These are phyloP conservation scores for Aspergillus tamarii DNA, from an alignment of 2,329 filamentous ascomycete species.

Conservation along the genomic window DNA sequence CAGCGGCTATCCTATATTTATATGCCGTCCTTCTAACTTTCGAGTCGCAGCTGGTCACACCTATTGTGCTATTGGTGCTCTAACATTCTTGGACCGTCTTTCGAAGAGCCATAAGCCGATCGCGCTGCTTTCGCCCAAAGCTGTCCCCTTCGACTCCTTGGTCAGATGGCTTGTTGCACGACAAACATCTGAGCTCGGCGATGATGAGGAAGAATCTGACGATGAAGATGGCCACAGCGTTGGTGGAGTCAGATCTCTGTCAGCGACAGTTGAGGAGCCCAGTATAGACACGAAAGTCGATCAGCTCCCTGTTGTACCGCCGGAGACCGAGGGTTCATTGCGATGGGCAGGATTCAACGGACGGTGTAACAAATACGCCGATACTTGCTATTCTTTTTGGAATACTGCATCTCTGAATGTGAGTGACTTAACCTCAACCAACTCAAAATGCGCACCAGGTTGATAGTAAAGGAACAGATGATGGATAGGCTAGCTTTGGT, in stretches of 20 bases:
- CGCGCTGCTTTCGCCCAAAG: constrained; percentile 31
- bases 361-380: constrained; percentile 84
- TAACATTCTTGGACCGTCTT: constrained; percentile 73
- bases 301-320: constrained; percentile 30
- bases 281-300: constrained; percentile 30
- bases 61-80: constrained; percentile 80
- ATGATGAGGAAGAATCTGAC: constrained; percentile 47
- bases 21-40: constrained; percentile 18
- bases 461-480: constrained; percentile 52
- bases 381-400: constrained; percentile 98
- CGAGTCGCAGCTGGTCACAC: constrained; percentile 73
- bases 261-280: constrained; percentile 13
- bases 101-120: constrained; percentile 36
- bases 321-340: constrained; percentile 35
- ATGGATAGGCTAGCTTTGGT: constrained; percentile 63
- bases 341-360: constrained; percentile 81
- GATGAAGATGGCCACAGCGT: constrained; percentile 43
- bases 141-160: constrained; percentile 38
- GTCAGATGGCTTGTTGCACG: constrained; percentile 64
- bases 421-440: constrained; percentile 19
- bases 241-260: constrained; percentile 13
- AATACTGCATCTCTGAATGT: constrained; percentile 67
- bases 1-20: constrained; percentile 1
- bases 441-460: constrained; percentile 1
- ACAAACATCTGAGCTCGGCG: constrained; percentile 63